Conservation (phyloP, 176 grass and related monocot genomes). For the Echinochloa phyllopogon region DNA sequence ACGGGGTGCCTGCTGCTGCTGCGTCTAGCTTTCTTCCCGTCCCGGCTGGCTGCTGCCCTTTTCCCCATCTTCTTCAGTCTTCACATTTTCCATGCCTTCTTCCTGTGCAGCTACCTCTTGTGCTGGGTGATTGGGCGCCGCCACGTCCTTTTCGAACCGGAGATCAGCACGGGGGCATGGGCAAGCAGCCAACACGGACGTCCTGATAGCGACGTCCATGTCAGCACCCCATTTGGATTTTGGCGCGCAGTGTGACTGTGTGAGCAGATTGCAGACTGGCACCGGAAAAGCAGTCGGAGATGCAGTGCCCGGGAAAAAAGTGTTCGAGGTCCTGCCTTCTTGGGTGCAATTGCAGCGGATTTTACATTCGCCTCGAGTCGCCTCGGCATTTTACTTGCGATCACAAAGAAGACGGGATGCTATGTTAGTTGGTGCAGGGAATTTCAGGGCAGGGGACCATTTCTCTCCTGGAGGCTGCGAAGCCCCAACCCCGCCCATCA, state of each 20-base stretch:
- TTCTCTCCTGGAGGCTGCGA: neutral
- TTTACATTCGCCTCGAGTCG: neutral
- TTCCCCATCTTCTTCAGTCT: neutral
- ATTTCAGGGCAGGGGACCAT: constrained; percentile 36
- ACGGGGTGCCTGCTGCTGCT: no score
- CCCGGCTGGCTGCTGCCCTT: no score
- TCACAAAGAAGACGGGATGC: neutral
- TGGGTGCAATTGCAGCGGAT: constrained; percentile 28
- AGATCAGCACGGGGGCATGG: neutral
- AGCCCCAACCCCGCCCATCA: neutral
- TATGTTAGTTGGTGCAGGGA: constrained; percentile 9
- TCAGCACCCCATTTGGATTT: neutral
- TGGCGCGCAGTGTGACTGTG: neutral
- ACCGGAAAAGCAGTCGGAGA: neutral
- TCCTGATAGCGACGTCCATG: neutral
- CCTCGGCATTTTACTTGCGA: constrained; percentile 30
- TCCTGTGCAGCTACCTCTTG: neutral
- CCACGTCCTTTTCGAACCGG: neutral
- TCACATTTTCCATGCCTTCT: constrained; percentile 52
- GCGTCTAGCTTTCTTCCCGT: neutral
- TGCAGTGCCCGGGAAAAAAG: neutral
- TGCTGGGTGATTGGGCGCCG: neutral
- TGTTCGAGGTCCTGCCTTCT: neutral
- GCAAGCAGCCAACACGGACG: no score
- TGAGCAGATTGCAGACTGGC: neutral